phyloP scores from a whole-genome alignment of 176 grass and related monocot genomes.

The Ampelocalamus luodianensis region DNA sequence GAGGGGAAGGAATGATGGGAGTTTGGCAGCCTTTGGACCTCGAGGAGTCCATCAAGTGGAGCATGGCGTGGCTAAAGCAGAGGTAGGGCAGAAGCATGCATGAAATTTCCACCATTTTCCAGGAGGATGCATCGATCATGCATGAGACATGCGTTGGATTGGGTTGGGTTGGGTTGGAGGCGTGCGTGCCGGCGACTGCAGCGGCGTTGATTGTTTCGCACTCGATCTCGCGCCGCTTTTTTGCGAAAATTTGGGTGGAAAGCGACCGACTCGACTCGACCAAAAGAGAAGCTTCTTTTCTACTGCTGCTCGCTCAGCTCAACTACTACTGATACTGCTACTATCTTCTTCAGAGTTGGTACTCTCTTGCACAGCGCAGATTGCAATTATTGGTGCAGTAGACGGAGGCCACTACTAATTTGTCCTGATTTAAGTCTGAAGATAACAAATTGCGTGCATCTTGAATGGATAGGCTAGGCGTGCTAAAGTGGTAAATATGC shows the following conservation, averaged over 20 bases:
- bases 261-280: not conserved
- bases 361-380: not conserved
- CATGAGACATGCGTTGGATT: conserved; percentile 36
- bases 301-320: not conserved
- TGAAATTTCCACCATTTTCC: not conserved
- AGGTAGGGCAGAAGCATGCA: not conserved
- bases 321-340: not conserved
- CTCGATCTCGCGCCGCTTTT: conserved; percentile 19
- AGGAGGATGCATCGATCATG: not conserved
- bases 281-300: conserved; percentile 13
- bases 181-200: conserved; percentile 16
- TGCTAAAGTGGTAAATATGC: not conserved
- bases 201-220: conserved; percentile 33
- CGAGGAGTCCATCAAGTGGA: conserved; percentile 24
- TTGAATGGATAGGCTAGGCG: not conserved
- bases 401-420: not conserved
- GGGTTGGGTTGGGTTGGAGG: not conserved
- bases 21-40: conserved; percentile 28
- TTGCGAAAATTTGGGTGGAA: not conserved
- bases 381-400: not conserved
- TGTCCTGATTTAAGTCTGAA: not conserved
- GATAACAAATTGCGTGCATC: not conserved
- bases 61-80: conserved; percentile 31
- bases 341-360: not conserved
- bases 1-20: conserved; percentile 12